Evolutionary conservation across 2,329 filamentous ascomycete genomes (phyloP).

Genomic region (Stachybotrys chartarum): DNA sequence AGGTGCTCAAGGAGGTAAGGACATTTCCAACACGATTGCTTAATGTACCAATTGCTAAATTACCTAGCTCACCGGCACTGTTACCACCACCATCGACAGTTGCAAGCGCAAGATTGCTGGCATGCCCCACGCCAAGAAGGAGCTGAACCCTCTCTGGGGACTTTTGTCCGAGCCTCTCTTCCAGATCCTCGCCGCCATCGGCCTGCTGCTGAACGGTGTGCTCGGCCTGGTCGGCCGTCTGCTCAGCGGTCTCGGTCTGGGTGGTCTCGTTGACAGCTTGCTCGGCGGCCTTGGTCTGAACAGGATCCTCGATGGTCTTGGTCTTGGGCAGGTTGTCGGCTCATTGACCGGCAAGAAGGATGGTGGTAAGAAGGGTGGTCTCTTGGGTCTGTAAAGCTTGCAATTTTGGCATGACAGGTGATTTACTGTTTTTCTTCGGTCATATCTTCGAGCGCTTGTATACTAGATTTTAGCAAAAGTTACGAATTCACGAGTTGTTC

Average conservation of each 20-base stretch:
- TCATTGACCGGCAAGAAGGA: slow-evolving; percentile 38
- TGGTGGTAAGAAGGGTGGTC: slow-evolving; percentile 16
- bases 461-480: background rate
- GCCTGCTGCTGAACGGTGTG: slow-evolving; percentile 74
- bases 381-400: background rate
- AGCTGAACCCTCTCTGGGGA: slow-evolving; percentile 84
- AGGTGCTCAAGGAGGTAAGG: slow-evolving; percentile 67
- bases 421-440: background rate
- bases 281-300: slow-evolving; percentile 71
- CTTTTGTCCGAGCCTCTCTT: slow-evolving; percentile 78
- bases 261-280: slow-evolving; percentile 71
- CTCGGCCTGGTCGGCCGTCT: slow-evolving; percentile 77
- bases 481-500: background rate
- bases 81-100: slow-evolving; percentile 77
- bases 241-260: slow-evolving; percentile 74
- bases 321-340: slow-evolving; percentile 44
- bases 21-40: background rate
- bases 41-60: slow-evolving; percentile 1
- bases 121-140: slow-evolving; percentile 93
- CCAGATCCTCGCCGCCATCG: slow-evolving; percentile 88
- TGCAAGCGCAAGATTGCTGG: slow-evolving; percentile 83
- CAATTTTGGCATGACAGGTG: background rate
- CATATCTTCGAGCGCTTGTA: background rate
- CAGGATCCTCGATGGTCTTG: slow-evolving; percentile 68
- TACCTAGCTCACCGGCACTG: slow-evolving; percentile 61